These are phyloP conservation scores for Saccharomyces mikatae DNA, from an alignment of 805 yeast genomes.

Conservation along the genomic window DNA sequence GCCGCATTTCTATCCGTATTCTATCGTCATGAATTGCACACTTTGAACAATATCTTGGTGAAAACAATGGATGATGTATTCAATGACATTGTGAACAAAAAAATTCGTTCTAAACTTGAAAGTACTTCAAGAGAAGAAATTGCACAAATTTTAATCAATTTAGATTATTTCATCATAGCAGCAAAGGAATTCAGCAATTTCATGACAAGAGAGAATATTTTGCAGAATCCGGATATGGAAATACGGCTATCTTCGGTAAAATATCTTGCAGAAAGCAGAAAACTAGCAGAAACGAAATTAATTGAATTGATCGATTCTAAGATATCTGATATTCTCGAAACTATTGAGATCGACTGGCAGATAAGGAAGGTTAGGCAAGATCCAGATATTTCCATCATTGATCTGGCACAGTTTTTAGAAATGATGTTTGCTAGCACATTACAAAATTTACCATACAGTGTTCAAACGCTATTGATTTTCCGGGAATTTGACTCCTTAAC, in stretches of 20 bases:
- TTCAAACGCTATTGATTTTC: slow-evolving; percentile 71
- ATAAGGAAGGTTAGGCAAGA: slow-evolving; percentile 43
- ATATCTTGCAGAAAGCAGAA: slow-evolving; percentile 50
- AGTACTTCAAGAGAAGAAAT: slow-evolving; percentile 80
- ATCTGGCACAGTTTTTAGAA: slow-evolving; percentile 76
- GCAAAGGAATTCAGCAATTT: slow-evolving; percentile 50
- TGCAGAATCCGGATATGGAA: slow-evolving; percentile 34
- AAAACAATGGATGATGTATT: slow-evolving; percentile 62
- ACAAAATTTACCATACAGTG: slow-evolving; percentile 68
- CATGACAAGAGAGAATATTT: slow-evolving; percentile 33
- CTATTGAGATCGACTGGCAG: slow-evolving; percentile 81
- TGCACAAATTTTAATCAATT: slow-evolving; percentile 79
- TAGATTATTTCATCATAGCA: slow-evolving; percentile 78
- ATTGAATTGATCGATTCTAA: slow-evolving; percentile 77
- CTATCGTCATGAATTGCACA: slow-evolving; percentile 51
- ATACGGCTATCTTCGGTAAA: slow-evolving; percentile 45
- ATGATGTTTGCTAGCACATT: slow-evolving; percentile 81
- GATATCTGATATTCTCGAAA: slow-evolving; percentile 70
- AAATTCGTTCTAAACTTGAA: slow-evolving; percentile 52
- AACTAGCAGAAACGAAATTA: slow-evolving; percentile 68
- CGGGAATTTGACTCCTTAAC: slow-evolving; percentile 83
- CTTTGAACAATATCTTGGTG: slow-evolving; percentile 52
- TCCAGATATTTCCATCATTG: slow-evolving; percentile 70
- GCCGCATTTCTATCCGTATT: slow-evolving; percentile 60
- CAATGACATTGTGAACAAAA: slow-evolving; percentile 54